Conservation (phyloP, 169 alveolate species). For the Neospora caninum region DNA sequence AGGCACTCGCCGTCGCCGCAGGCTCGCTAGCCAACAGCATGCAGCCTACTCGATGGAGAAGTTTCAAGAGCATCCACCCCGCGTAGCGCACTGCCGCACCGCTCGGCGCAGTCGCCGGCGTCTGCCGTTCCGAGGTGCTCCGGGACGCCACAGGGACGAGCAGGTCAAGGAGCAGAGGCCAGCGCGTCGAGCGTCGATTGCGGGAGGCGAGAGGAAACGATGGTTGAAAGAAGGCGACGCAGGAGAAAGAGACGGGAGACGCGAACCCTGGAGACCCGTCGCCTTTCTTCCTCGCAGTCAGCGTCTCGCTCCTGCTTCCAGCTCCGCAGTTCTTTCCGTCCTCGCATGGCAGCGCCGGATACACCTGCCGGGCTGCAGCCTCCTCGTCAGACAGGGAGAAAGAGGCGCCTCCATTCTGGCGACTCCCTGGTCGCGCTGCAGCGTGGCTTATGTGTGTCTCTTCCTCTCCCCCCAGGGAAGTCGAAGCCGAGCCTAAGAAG, state of each 20-base stretch:
- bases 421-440: too few relatives aligned
- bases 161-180: conserved; percentile 76
- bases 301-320: neutral
- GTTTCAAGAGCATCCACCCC: conserved; percentile 74
- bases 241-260: neutral
- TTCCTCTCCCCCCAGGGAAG: too few relatives aligned
- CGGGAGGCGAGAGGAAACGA: neutral
- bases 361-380: neutral
- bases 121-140: conserved; percentile 64
- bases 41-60: conserved; percentile 71
- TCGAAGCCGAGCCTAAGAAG: too few relatives aligned
- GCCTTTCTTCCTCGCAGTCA: neutral
- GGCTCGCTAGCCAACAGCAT: conserved; percentile 63
- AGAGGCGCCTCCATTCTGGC: neutral
- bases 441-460: too few relatives aligned
- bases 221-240: neutral
- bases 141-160: conserved; percentile 58
- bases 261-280: too few relatives aligned
- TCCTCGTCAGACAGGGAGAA: neutral
- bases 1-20: conserved; percentile 5
- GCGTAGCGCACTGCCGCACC: conserved; percentile 74
- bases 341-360: neutral
- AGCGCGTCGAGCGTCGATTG: conserved; percentile 36
- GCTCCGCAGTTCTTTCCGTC: neutral
- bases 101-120: conserved; percentile 58